These are phyloP conservation scores for Choiromyces venosus DNA, from an alignment of 495 filamentous ascomycete species.

Conservation along the genomic window DNA sequence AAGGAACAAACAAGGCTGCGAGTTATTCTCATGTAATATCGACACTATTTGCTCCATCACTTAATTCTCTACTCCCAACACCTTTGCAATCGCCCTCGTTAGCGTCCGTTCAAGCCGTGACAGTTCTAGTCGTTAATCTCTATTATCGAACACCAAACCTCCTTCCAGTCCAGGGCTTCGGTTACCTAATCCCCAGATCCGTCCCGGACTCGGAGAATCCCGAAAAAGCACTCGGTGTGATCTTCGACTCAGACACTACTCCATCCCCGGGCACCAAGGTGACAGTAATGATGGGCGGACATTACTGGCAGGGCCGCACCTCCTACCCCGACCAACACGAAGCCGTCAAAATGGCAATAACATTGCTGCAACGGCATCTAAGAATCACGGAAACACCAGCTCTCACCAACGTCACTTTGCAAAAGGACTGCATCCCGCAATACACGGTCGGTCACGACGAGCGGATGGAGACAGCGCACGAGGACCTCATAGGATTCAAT, in stretches of 20 bases:
- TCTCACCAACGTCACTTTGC: slow-evolving; percentile 56
- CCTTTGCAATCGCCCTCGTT: slow-evolving; percentile 43
- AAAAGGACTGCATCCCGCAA: slow-evolving; percentile 81
- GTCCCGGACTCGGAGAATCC: slow-evolving; percentile 69
- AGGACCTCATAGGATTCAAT: slow-evolving; percentile 52
- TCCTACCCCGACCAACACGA: slow-evolving; percentile 52
- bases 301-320: slow-evolving; percentile 69
- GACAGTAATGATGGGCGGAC: slow-evolving; percentile 92
- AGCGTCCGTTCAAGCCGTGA: slow-evolving; percentile 58
- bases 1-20: slow-evolving; percentile 12
- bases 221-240: slow-evolving; percentile 77
- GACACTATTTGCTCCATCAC: slow-evolving; percentile 54
- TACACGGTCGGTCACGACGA: slow-evolving; percentile 69
- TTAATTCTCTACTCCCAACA: slow-evolving; percentile 44
- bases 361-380: slow-evolving; percentile 67
- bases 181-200: slow-evolving; percentile 77
- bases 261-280: slow-evolving; percentile 65
- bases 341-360: slow-evolving; percentile 61
- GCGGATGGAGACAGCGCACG: slow-evolving; percentile 56
- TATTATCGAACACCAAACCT: slow-evolving; percentile 65
- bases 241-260: slow-evolving; percentile 75
- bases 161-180: slow-evolving; percentile 67
- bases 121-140: slow-evolving; percentile 86
- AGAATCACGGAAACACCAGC: slow-evolving; percentile 56
- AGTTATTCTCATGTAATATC: slow-evolving; percentile 64